Evolutionary conservation across 2,329 filamentous ascomycete species (phyloP).

Genomic region (Stemphylium lycopersici): DNA sequence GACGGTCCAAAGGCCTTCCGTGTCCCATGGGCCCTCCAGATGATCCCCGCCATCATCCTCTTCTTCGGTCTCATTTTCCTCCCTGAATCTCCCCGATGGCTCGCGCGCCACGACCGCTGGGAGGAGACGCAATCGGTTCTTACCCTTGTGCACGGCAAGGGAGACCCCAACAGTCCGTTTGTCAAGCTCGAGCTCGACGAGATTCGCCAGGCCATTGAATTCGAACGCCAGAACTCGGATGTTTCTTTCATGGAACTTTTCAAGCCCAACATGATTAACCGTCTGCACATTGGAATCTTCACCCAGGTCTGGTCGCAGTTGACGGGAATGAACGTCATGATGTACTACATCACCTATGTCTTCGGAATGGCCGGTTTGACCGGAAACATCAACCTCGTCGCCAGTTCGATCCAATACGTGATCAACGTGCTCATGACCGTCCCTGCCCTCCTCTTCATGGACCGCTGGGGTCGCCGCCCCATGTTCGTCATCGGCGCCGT

Average conservation of each 20-base stretch:
- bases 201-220: conserved; percentile 74
- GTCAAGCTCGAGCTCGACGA: conserved; percentile 72
- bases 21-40: conserved; percentile 48
- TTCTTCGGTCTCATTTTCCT: conserved; percentile 59
- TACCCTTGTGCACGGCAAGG: conserved; percentile 57
- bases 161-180: conserved; percentile 68
- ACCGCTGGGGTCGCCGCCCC: conserved; percentile 74
- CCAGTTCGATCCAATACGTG: conserved; percentile 74
- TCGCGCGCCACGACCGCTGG: conserved; percentile 54
- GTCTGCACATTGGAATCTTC: conserved; percentile 73
- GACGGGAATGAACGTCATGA: conserved; percentile 79
- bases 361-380: conserved; percentile 74
- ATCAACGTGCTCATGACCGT: conserved; percentile 83
- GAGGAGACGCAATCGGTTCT: conserved; percentile 53
- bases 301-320: conserved; percentile 78
- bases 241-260: conserved; percentile 76
- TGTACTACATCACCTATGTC: conserved; percentile 61
- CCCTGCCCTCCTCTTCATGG: conserved; percentile 75
- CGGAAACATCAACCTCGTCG: conserved; percentile 64
- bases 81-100: conserved; percentile 54
- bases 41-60: conserved; percentile 46
- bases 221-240: conserved; percentile 72
- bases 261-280: conserved; percentile 74
- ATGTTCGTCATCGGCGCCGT: conserved; percentile 69
- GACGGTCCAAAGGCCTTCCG: conserved; percentile 44